phyloP scores from a whole-genome alignment of 805 yeast genomes.

The Blastobotrys terrestris region DNA sequence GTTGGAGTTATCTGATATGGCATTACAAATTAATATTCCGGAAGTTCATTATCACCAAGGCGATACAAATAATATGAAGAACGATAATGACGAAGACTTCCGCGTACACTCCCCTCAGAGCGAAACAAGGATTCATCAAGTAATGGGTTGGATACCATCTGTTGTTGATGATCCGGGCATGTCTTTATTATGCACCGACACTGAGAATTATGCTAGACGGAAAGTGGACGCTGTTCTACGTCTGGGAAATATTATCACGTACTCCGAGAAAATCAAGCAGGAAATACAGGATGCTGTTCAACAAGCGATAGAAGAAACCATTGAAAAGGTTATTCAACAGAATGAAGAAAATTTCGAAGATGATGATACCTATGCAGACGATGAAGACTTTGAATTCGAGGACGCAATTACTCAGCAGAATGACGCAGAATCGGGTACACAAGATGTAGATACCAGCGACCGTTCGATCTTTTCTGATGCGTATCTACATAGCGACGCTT shows the following conservation, averaged over 20 bases:
- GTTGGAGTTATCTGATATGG: constrained; percentile 65
- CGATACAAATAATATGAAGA: background rate
- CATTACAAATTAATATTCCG: constrained; percentile 68
- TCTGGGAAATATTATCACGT: constrained; percentile 65
- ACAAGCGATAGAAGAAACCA: constrained; percentile 55
- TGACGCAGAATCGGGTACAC: constrained; percentile 4
- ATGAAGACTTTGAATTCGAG: constrained; percentile 19
- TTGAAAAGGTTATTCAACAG: constrained; percentile 41
- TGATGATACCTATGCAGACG: constrained; percentile 20
- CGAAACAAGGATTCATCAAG: constrained; percentile 30
- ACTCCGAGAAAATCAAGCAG: constrained; percentile 65
- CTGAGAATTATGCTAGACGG: constrained; percentile 50
- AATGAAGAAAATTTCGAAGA: constrained; percentile 17
- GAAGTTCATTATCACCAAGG: constrained; percentile 34
- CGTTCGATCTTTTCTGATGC: constrained; percentile 36
- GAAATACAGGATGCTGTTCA: constrained; percentile 72
- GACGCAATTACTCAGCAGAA: constrained; percentile 19
- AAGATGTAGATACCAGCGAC: background rate
- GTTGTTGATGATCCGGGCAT: constrained; percentile 59
- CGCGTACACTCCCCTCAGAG: constrained; percentile 27
- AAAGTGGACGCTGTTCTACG: constrained; percentile 68
- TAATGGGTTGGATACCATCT: constrained; percentile 36
- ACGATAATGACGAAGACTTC: constrained; percentile 18
- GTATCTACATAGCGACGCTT: constrained; percentile 36
- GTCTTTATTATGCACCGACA: constrained; percentile 56